Evolutionary conservation across 1,284 basidiomycete genomes (phyloP).

Genomic region (Filobasidium uniguttulatum): DNA sequence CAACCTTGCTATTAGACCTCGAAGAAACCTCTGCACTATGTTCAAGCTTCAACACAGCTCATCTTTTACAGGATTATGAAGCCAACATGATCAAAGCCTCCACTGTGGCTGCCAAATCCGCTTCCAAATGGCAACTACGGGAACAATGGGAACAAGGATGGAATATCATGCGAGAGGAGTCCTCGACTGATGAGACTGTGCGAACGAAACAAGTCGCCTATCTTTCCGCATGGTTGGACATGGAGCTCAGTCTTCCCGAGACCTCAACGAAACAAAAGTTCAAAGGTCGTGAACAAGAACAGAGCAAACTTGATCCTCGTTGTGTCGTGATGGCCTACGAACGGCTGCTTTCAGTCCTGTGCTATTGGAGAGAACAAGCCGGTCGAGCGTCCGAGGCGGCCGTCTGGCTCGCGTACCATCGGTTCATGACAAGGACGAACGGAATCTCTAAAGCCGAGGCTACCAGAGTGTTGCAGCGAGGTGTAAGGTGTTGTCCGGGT

Average conservation of each 20-base stretch:
- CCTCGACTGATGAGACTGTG: not conserved
- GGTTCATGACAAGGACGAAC: slow-evolving; percentile 22
- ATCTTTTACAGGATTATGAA: slow-evolving; percentile 63
- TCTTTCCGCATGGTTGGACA: slow-evolving; percentile 12
- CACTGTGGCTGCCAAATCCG: slow-evolving; percentile 48
- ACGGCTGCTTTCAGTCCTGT: slow-evolving; percentile 5
- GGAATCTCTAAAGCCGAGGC: slow-evolving; percentile 11
- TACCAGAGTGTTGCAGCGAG: slow-evolving; percentile 13
- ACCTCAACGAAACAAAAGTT: not conserved
- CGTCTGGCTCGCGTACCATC: slow-evolving; percentile 27
- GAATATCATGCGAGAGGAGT: slow-evolving; percentile 22
- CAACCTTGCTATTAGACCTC: slow-evolving; percentile 38
- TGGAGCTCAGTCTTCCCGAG: slow-evolving; percentile 5
- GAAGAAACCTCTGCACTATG: slow-evolving; percentile 69
- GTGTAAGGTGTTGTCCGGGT: slow-evolving; percentile 27
- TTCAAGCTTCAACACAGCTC: slow-evolving; percentile 69
- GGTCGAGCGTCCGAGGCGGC: slow-evolving; percentile 25
- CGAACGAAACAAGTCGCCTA: slow-evolving; percentile 8
- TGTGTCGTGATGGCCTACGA: slow-evolving; percentile 12
- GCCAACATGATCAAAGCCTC: slow-evolving; percentile 57
- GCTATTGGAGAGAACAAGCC: not conserved
- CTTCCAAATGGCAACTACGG: slow-evolving; percentile 49
- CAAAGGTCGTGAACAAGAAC: not conserved
- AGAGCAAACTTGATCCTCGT: slow-evolving; percentile 7
- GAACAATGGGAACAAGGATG: slow-evolving; percentile 44